phyloP scores from a whole-genome alignment of 345 rosid species.

The Salix exigua region DNA sequence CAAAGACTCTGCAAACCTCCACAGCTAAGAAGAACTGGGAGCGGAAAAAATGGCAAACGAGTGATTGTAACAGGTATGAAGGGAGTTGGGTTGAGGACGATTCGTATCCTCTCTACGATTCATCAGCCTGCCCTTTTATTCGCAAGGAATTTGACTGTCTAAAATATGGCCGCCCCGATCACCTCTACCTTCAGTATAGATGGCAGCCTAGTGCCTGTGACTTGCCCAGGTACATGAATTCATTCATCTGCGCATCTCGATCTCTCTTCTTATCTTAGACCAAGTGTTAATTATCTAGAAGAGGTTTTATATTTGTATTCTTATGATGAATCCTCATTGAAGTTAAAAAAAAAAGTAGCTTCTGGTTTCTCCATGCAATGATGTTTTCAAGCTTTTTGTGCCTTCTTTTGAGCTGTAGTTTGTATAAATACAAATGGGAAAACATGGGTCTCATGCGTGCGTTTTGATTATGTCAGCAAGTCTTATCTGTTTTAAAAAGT shows the following conservation, averaged over 20 bases:
- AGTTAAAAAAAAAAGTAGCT: background rate
- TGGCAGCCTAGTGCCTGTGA: slow-evolving; percentile 73
- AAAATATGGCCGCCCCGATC: slow-evolving; percentile 77
- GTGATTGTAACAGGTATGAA: slow-evolving; percentile 47
- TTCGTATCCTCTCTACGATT: slow-evolving; percentile 65
- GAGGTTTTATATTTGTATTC: background rate
- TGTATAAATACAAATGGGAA: background rate
- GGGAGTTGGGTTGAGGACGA: slow-evolving; percentile 72
- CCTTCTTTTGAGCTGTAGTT: slow-evolving; percentile 11
- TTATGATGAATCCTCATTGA: background rate
- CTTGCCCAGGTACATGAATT: slow-evolving; percentile 48
- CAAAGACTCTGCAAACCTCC: background rate
- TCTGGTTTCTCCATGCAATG: background rate
- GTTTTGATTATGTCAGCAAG: background rate
- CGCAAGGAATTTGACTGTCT: slow-evolving; percentile 78
- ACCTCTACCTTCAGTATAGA: slow-evolving; percentile 54
- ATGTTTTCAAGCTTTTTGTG: background rate
- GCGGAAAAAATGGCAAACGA: too few relatives aligned
- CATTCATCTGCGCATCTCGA: background rate
- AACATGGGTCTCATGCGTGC: background rate
- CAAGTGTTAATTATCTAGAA: background rate
- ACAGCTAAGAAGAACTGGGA: background rate
- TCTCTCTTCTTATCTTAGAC: background rate
- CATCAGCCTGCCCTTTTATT: slow-evolving; percentile 63
- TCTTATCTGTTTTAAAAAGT: background rate